Evolutionary conservation across 2,329 filamentous ascomycete species (phyloP).

Genomic region (Lithohypha guttulata): DNA sequence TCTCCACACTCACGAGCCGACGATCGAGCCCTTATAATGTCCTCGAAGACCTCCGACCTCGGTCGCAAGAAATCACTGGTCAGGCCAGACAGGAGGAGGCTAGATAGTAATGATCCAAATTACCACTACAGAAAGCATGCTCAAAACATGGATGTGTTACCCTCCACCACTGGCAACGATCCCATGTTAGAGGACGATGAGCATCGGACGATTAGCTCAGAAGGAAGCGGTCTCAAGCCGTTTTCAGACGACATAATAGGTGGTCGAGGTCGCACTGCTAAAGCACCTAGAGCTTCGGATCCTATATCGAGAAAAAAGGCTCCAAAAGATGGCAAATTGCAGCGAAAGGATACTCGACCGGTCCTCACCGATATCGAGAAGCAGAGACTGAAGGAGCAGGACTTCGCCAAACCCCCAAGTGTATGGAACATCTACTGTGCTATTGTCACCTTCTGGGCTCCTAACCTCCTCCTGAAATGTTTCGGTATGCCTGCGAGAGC

Average conservation of each 20-base stretch:
- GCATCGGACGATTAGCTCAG: conserved; percentile 48
- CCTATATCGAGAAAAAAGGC: conserved; percentile 25
- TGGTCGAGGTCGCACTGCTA: conserved; percentile 23
- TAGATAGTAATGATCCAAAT: conserved; percentile 80
- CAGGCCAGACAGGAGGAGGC: conserved; percentile 74
- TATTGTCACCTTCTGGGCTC: conserved; percentile 88
- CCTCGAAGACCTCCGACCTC: conserved; percentile 36
- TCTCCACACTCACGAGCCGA: conserved; percentile 36
- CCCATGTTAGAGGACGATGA: conserved; percentile 65
- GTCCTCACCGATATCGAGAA: conserved; percentile 50
- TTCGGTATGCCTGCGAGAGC: conserved; percentile 77
- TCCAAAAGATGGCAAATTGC: conserved; percentile 51
- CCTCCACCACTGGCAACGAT: conserved; percentile 87
- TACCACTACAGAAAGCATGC: conserved; percentile 95
- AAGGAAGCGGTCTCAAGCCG: conserved; percentile 47
- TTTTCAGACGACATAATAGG: conserved; percentile 23
- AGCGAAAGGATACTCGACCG: conserved; percentile 49
- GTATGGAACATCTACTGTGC: conserved; percentile 94
- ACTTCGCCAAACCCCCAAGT: conserved; percentile 65
- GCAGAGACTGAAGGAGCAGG: conserved; percentile 47
- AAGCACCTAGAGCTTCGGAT: conserved; percentile 23
- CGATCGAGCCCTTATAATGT: conserved; percentile 47
- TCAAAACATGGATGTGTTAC: conserved; percentile 78
- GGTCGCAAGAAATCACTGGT: conserved; percentile 77
- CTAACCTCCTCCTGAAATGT: conserved; percentile 71